These are phyloP conservation scores for Fusarium pseudonygamai DNA, from an alignment of 2,329 filamentous ascomycete species.

Conservation along the genomic window DNA sequence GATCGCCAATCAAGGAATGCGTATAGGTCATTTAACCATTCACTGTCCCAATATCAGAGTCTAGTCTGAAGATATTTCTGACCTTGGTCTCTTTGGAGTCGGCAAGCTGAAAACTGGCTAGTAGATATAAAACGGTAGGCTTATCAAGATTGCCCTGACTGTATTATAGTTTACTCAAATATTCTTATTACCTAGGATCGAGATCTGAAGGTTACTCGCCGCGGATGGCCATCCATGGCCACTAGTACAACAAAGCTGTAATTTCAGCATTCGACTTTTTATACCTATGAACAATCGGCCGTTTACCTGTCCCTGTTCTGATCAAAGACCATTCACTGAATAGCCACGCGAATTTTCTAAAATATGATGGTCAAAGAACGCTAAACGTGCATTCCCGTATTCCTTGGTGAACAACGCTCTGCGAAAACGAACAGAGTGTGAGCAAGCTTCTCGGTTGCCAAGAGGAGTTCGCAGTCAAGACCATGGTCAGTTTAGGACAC, in stretches of 20 bases:
- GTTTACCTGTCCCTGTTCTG: no score
- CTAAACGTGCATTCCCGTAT: fast-evolving
- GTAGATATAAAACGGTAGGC: fast-evolving
- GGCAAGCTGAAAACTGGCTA: no score
- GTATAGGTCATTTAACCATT: neutral
- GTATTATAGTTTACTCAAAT: fast-evolving
- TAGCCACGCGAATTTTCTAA: no score
- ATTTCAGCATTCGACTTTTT: no score
- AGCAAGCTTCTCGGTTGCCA: neutral
- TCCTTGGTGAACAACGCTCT: fast-evolving
- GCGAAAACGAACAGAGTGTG: neutral
- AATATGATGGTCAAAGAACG: neutral
- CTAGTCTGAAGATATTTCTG: fast-evolving
- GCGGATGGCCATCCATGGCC: fast-evolving
- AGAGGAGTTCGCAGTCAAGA: fast-evolving
- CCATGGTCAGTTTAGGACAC: fast-evolving
- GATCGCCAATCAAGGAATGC: neutral
- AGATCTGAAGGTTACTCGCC: no score
- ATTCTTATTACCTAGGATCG: no score
- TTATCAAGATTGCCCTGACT: no score
- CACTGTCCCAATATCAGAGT: no score
- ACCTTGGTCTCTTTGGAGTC: no score
- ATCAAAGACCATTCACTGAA: no score
- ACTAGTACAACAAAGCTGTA: no score
- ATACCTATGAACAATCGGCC: no score